Percentiles rank a stretch among this genome's conserved stretches.
Evolutionary conservation across 2,329 filamentous ascomycete species (phyloP).

Genomic region (Hyphodiscus sp.): DNA sequence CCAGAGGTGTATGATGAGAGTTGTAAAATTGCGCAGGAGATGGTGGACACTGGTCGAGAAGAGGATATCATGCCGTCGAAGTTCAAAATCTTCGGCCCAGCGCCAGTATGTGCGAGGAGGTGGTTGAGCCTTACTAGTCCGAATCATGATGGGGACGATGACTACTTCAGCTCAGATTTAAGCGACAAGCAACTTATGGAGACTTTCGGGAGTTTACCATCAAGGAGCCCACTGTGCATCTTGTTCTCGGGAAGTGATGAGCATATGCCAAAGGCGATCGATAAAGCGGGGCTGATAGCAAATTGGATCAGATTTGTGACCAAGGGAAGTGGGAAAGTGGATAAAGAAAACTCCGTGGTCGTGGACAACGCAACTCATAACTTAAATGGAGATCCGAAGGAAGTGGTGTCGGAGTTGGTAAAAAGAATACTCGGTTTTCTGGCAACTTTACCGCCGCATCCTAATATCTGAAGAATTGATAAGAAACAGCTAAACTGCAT

Average conservation of each 20-base stretch:
- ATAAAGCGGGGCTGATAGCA: conserved; percentile 41
- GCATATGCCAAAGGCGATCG: conserved; percentile 39
- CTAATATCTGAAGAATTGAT: conserved; percentile 3
- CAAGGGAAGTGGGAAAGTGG: conserved; percentile 38
- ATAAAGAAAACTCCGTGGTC: conserved; percentile 42
- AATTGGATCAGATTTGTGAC: conserved; percentile 42
- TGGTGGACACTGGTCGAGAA: conserved; percentile 36
- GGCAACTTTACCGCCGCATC: conserved; percentile 14
- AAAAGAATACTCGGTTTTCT: conserved; percentile 45
- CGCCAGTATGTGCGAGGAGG: conserved; percentile 48
- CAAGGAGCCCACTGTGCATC: conserved; percentile 39
- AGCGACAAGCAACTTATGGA: conserved; percentile 40
- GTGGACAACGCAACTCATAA: conserved; percentile 45
- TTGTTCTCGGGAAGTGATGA: conserved; percentile 45
- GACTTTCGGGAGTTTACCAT: conserved; percentile 50
- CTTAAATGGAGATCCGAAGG: conserved; percentile 39
- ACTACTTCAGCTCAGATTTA: conserved; percentile 62
- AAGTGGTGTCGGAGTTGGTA: conserved; percentile 42
- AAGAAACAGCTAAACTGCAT: not conserved
- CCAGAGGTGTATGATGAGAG: conserved; percentile 29
- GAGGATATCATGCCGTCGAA: conserved; percentile 38
- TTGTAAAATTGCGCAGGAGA: conserved; percentile 34
- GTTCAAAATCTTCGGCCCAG: conserved; percentile 26
- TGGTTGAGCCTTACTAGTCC: conserved; percentile 53
- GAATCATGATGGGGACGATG: conserved; percentile 51